A percentile compares a stretch with the other conserved stretches of the same genome.
phyloP scores from a whole-genome alignment of 352 stramenopile genomes.

The Globisporangium megalacanthum region DNA sequence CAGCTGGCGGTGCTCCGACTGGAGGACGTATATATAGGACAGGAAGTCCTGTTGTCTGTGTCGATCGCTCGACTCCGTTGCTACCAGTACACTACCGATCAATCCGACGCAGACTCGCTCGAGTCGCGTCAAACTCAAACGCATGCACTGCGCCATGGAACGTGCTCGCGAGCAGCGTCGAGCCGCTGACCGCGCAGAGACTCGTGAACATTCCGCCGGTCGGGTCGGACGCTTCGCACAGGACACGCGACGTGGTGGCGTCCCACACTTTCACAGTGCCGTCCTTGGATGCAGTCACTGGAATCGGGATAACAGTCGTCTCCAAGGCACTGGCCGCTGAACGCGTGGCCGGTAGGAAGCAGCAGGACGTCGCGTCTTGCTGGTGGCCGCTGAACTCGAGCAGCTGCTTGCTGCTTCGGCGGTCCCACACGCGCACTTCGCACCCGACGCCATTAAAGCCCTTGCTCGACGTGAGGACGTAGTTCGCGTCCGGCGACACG shows the following conservation, averaged over 20 bases:
- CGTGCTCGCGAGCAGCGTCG: constrained; percentile 47
- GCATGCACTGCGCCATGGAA: constrained; percentile 43
- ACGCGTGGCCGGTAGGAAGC: constrained; percentile 31
- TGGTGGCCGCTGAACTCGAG: constrained; percentile 57
- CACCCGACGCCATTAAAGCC: constrained; percentile 79
- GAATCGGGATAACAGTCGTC: constrained; percentile 15
- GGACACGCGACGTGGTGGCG: constrained; percentile 11
- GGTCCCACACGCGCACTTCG: constrained; percentile 77
- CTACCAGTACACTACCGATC: neutral
- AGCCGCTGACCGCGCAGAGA: constrained; percentile 29
- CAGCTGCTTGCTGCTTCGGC: constrained; percentile 54
- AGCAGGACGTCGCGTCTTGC: constrained; percentile 73
- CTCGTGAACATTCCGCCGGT: constrained; percentile 59
- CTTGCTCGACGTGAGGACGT: constrained; percentile 81
- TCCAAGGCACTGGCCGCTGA: too few relatives aligned
- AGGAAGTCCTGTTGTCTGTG: too few relatives aligned
- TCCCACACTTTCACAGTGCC: constrained; percentile 77
- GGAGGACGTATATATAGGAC: neutral
- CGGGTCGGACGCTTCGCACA: constrained; percentile 44
- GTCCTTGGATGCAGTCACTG: constrained; percentile 75
- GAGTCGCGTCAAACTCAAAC: constrained; percentile 27
- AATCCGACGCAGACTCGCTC: constrained; percentile 2
- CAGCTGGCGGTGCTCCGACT: neutral
- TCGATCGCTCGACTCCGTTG: too few relatives aligned
- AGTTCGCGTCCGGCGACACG: constrained; percentile 37